Evolutionary conservation across 176 grass and related monocot genomes (phyloP), one percentile per base, ranked within the genome.

Genomic region (Carex scoparia): DNA sequence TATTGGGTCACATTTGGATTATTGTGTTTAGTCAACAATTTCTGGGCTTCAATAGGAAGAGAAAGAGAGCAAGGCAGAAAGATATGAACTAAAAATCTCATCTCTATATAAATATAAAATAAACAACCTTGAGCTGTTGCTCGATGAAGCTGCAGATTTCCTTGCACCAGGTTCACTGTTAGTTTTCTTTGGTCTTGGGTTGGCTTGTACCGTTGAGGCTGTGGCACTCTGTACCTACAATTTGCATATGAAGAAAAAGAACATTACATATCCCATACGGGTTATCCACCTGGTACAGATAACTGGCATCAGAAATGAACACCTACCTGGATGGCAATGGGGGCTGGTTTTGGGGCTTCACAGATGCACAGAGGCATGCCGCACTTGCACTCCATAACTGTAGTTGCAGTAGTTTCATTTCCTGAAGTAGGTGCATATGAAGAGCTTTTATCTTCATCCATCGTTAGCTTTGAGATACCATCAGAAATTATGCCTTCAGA

Each of bases 301-400:
- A 57, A 65, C 0, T 44, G 61, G 42, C 13, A 65, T 38, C n/a
- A 28, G 31, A 51, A 72, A 61, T 53, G 9, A 63, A 1, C 4
- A 70, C 38, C 38, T 84, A 99, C 97, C 88, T 86, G 91, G 28
- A 88, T 49, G 74, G 88, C 86, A 12, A 67, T 48, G 62, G 93
- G 88, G 79, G 94, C 91, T 14, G 86, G 88, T 79, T 92, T 96
- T 31, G 91, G 90, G 51, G 90, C 87, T 90, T 91, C 93, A 7
- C 97, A 99, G 88, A 99, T 99, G 75, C 97, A 99, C 84, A 99
- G 88, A 88, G 97, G 93, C 97, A 99, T 96, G 81, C 97, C 90
- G 76, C 97, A 99, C 79, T 94, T 99, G 87, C 97, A 99, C 71
- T 96, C 93, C 5, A 85, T 74, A 84, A 86, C 32, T 49, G 46